Conservation (phyloP, 371 early-diverging fungal species). For the Mortierella sp. region DNA sequence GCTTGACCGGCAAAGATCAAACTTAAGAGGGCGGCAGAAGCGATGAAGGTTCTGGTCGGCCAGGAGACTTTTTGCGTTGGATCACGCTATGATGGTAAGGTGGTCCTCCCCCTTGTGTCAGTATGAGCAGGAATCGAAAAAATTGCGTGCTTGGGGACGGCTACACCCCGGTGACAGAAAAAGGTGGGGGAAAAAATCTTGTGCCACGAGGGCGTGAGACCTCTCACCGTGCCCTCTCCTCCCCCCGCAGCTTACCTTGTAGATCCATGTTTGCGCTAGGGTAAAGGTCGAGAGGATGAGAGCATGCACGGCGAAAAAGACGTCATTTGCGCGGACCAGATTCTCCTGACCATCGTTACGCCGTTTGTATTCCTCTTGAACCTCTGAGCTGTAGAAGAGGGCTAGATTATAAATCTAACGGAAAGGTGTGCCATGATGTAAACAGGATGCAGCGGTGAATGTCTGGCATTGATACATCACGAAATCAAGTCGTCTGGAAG, state of each 20-base stretch:
- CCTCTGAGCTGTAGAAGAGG: slow-evolving; percentile 72
- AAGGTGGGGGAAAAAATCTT: neutral
- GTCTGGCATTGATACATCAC: no score
- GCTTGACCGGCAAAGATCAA: neutral
- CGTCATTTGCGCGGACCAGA: slow-evolving; percentile 88
- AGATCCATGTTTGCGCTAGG: slow-evolving; percentile 76
- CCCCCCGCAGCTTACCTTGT: slow-evolving; percentile 65
- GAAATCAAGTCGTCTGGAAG: no score
- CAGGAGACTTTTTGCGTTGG: slow-evolving; percentile 5
- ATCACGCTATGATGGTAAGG: neutral
- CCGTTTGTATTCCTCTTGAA: slow-evolving; percentile 80
- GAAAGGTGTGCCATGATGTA: neutral
- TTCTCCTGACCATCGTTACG: slow-evolving; percentile 76
- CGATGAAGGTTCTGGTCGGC: slow-evolving; percentile 4
- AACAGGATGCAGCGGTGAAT: no score
- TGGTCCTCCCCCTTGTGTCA: neutral
- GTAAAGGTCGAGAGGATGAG: slow-evolving; percentile 74
- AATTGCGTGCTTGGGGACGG: no score
- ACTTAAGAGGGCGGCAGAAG: neutral
- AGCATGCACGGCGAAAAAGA: slow-evolving; percentile 90
- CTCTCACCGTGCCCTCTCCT: neutral
- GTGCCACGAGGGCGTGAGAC: neutral
- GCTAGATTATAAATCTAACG: slow-evolving; percentile 76
- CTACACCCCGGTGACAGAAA: no score
- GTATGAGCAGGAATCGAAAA: neutral